Evolutionary conservation across 352 stramenopile genomes (phyloP), one percentile per base, ranked within the genome.

Genomic region (Achlya hypogyna): DNA sequence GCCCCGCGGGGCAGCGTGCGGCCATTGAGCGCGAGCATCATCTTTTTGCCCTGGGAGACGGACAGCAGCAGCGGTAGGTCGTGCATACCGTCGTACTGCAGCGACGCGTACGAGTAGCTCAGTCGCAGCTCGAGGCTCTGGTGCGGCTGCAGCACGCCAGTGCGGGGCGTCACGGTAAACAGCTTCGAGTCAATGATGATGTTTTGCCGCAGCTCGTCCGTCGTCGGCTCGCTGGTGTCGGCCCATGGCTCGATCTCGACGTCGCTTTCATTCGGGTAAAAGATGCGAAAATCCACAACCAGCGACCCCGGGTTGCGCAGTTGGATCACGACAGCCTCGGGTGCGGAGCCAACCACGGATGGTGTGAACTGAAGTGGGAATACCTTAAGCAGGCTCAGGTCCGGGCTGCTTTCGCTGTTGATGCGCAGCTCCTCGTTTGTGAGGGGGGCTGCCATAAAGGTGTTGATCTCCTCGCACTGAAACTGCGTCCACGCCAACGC

Each of bases 221-320:
- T 78, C 6, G 87, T 96, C 18, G 91, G 91, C 27, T 91, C 86
- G 22, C 86, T 81, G 4, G 88, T 90, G 56, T 96, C 90, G 23
- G 88, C 90, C 93, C 93, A 98, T 32, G 91, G 88, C 54, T 98
- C 92, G 27, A 98, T 88, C 69, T 98, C 92, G 10, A 98, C 84
- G 35, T 95, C 86, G 10, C 82, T 85, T 58, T 97, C 90, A 64
- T 97, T 97, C 8, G 91, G 91, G 23, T 96, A 91, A 25, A 88
- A 84, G 43, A 98, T 58, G 10, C 76, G 72, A 63, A 95, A 96
- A 14, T 84, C 75, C 8, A 94, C 88, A 20, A 95, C 74, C 5
- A 98, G 78, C 28, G 69, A 82, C 1, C 89, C 91, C 0, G 85
- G 78, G 69, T 98, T 98, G n/a, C 70, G 72, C 12, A 98, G 72